Evolutionary conservation across 805 yeast species (phyloP), one percentile per base, ranked within the genome.

Genomic region (Zygosaccharomyces bisporus): DNA sequence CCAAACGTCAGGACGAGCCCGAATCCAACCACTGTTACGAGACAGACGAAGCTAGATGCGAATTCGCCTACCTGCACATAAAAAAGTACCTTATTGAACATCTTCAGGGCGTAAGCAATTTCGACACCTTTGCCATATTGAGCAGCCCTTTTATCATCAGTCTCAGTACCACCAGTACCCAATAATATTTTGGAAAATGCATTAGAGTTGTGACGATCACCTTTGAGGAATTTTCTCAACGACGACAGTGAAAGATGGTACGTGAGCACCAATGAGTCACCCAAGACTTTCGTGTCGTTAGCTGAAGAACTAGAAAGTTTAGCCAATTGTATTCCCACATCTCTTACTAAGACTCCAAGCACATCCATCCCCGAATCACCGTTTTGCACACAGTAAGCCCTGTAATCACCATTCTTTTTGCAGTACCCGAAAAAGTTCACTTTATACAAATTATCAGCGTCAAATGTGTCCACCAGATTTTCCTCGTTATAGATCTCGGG

Each of bases 391-490:
- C 67, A 63, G 33, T 60, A 58, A 9, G 35, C 39, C 13, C 50
- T 49, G 17, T 43, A 30, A 16, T 24, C 25, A 4, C 32, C 39
- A 25, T 23, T 44, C 6, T 47, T 45, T 37, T 63, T 63, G 44
- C 67, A 63, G 43, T 49, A 61, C 2, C 67, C 65, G 21, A 55
- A 50, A 40, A 49, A 47, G 41, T 63, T 63, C 1, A 60, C 56
- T 13, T 50, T 49, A 37, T 51, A 63, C 0, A 34, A 31, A 20
- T 55, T 57, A 7, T 48, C 48, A 4, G 54, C 29, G 18, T 56
- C 44, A 19, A 60, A 58, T 0, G 61, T 55, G 30, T 59, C 53
- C 4, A 60, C 55, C 34, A 63, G 42, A 30, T 62, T 54, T n/a
- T 56, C 54, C 18, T 60, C 60, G 23, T 54, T 49, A 45, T 63